Percentiles rank a stretch among this genome's conserved stretches.
Evolutionary conservation across 805 yeast genomes (phyloP).

Genomic region (Metschnikowia corniflorae): DNA sequence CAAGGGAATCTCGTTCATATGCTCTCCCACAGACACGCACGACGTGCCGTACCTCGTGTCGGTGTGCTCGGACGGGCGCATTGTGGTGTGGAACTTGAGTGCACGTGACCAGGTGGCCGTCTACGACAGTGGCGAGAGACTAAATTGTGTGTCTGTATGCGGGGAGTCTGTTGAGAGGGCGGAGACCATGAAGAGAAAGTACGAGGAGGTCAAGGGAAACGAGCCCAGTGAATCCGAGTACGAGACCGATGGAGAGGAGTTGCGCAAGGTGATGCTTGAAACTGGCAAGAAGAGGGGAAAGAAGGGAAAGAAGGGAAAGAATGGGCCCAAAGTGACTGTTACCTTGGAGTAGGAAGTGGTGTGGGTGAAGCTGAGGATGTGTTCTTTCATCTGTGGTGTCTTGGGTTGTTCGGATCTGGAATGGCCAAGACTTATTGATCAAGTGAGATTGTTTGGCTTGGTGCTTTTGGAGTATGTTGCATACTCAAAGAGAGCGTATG

Average conservation of each 20-base stretch:
- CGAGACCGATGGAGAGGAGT: slow-evolving; percentile 70
- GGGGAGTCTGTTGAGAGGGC: slow-evolving; percentile 75
- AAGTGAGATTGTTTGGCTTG: no score
- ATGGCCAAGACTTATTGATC: no score
- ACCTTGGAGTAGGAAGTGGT: slow-evolving; percentile 49
- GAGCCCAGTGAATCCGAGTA: slow-evolving; percentile 62
- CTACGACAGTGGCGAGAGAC: slow-evolving; percentile 84
- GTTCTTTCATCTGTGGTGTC: no score
- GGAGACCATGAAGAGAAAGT: slow-evolving; percentile 62
- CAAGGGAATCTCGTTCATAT: slow-evolving; percentile 64
- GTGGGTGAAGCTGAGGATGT: no score
- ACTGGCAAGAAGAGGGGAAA: slow-evolving; percentile 38
- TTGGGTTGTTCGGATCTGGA: no score
- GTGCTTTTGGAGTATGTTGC: no score
- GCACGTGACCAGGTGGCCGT: slow-evolving; percentile 80
- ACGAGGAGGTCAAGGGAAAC: slow-evolving; percentile 29
- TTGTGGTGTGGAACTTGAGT: slow-evolving; percentile 78
- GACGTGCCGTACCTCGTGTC: slow-evolving; percentile 57
- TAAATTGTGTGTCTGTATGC: slow-evolving; percentile 77
- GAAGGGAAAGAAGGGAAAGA: slow-evolving; percentile 16
- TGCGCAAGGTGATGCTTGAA: slow-evolving; percentile 55
- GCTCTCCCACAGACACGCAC: slow-evolving; percentile 32
- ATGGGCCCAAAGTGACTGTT: slow-evolving; percentile 39
- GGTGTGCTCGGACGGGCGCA: slow-evolving; percentile 89
- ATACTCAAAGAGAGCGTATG: no score